Conservation (phyloP, 73 alveolate species). For the Paramecium primaurelia region DNA sequence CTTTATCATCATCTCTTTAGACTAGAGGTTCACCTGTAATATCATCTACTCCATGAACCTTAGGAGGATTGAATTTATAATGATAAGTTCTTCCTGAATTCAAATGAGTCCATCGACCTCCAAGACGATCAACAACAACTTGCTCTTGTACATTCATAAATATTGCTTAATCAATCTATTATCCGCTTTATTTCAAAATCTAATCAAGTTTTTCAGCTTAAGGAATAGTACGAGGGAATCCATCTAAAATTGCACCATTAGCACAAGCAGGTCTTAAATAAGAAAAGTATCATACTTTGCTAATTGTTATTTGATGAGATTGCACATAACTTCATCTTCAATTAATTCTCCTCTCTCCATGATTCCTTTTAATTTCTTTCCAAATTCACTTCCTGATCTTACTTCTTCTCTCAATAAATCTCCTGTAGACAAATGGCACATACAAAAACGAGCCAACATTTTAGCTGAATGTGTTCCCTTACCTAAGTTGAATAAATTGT, state of each 20-base stretch:
- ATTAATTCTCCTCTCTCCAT: slow-evolving; percentile 85
- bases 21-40: slow-evolving; percentile 77
- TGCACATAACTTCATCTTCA: slow-evolving; percentile 77
- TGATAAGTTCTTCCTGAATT: slow-evolving; percentile 82
- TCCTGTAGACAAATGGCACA: slow-evolving; percentile 81
- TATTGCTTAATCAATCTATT: slow-evolving; percentile 63
- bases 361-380: slow-evolving; percentile 75
- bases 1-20: slow-evolving; percentile 78
- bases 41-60: slow-evolving; percentile 76
- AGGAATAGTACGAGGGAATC: slow-evolving; percentile 80
- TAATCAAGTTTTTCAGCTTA: slow-evolving; percentile 77
- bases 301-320: slow-evolving; percentile 56
- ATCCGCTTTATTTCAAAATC: slow-evolving; percentile 59
- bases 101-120: slow-evolving; percentile 79
- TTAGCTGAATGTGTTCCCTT: slow-evolving; percentile 61
- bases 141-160: slow-evolving; percentile 72
- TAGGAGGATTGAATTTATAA: slow-evolving; percentile 80
- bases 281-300: slow-evolving; percentile 1
- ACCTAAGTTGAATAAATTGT: background rate
- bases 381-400: slow-evolving; percentile 77
- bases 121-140: slow-evolving; percentile 72
- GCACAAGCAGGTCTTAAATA: slow-evolving; percentile 77
- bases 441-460: slow-evolving; percentile 47
- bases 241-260: slow-evolving; percentile 81
- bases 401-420: slow-evolving; percentile 83